phyloP scores from a whole-genome alignment of 2,329 filamentous ascomycete species.

The Rasamsonia emersonii region DNA sequence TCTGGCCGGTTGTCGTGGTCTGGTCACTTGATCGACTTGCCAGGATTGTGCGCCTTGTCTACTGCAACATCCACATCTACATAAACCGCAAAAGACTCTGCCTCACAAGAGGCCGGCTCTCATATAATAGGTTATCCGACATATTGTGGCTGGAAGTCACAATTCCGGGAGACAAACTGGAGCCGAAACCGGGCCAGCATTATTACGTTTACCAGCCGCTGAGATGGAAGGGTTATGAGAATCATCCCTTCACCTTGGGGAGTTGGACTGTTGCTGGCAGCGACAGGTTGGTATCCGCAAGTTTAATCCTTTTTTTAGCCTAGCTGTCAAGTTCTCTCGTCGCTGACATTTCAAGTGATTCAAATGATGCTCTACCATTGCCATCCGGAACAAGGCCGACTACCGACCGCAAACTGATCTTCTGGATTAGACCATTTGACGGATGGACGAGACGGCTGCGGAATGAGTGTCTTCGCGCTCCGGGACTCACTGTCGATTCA shows the following conservation, averaged over 20 bases:
- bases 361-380: too few species aligned
- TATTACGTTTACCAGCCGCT: constrained; percentile 41
- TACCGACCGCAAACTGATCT: constrained; percentile 35
- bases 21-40: constrained; percentile 43
- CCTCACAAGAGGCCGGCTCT: too few species aligned
- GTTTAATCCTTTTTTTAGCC: too few species aligned
- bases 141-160: constrained; percentile 36
- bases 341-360: too few species aligned
- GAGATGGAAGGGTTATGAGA: constrained; percentile 36
- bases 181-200: constrained; percentile 35
- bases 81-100: too few species aligned
- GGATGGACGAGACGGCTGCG: constrained; percentile 44
- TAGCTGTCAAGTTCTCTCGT: too few species aligned
- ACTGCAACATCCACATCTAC: constrained; percentile 35
- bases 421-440: constrained; percentile 43
- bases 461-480: constrained; percentile 22
- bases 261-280: constrained; percentile 17
- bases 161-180: constrained; percentile 20
- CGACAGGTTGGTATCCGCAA: constrained; percentile 3
- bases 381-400: too few species aligned
- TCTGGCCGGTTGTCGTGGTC: constrained; percentile 42
- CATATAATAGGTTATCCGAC: too few species aligned
- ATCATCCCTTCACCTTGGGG: constrained; percentile 43
- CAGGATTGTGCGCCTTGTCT: constrained; percentile 34
- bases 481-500: constrained; percentile 16